These are phyloP conservation scores for Hymenotorrendiella dingleyae DNA, from an alignment of 2,329 filamentous ascomycete genomes.

Conservation along the genomic window DNA sequence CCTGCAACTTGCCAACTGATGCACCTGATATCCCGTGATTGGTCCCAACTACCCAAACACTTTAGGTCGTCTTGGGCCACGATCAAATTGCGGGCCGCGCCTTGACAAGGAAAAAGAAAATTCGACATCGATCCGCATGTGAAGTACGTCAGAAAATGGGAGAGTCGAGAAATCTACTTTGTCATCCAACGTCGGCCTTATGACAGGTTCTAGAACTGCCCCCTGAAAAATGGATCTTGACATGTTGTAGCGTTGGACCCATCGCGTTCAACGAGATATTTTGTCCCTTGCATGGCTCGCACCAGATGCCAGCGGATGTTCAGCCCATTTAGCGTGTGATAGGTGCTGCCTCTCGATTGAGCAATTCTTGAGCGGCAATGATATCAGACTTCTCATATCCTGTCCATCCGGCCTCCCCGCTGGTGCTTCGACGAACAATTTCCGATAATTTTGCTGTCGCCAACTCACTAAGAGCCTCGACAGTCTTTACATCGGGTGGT, in stretches of 20 bases:
- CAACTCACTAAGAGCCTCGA: constrained; percentile 63
- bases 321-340: constrained; percentile 24
- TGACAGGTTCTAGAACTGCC: constrained; percentile 3
- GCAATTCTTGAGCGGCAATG: constrained; percentile 57
- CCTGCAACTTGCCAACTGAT: constrained; percentile 2
- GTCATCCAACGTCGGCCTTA: constrained; percentile 1
- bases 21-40: constrained; percentile 7
- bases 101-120: constrained; percentile 6
- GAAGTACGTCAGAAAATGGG: constrained; percentile 2
- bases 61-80: constrained; percentile 5
- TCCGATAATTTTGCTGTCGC: constrained; percentile 72
- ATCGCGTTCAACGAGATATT: constrained; percentile 13
- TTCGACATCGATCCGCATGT: constrained; percentile 3
- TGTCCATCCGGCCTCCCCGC: constrained; percentile 60
- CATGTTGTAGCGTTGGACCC: constrained; percentile 4
- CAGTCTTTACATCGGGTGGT: constrained; percentile 49
- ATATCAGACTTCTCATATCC: constrained; percentile 70
- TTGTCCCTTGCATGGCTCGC: constrained; percentile 19
- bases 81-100: constrained; percentile 9
- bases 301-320: background rate
- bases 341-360: constrained; percentile 24
- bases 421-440: constrained; percentile 60
- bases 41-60: constrained; percentile 6
- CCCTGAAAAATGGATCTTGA: constrained; percentile 5
- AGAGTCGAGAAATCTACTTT: constrained; percentile 1